These are phyloP conservation scores for Eucalyptus sp. DNA, from an alignment of 345 rosid species.

Conservation along the genomic window DNA sequence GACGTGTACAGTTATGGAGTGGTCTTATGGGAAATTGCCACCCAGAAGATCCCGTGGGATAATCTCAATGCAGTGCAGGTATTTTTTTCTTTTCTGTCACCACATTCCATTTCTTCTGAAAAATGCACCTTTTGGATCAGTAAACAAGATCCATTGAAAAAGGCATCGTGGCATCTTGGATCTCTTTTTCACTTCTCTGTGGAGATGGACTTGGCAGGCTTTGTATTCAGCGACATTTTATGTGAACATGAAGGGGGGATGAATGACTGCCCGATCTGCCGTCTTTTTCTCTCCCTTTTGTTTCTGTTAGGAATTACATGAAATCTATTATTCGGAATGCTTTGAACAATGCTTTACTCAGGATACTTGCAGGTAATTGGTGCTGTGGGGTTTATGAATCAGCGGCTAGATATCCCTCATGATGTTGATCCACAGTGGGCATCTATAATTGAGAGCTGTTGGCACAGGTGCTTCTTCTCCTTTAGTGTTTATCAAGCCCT, in stretches of 20 bases:
- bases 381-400: conserved; percentile 98
- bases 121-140: not conserved
- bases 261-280: not conserved
- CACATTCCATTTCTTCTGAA: not conserved
- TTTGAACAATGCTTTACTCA: conserved; percentile 6
- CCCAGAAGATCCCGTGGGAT: conserved; percentile 98
- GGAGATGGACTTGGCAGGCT: not conserved
- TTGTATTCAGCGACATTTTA: not conserved
- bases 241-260: not conserved
- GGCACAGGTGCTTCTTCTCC: conserved; percentile 55
- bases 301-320: not conserved
- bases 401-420: conserved; percentile 75
- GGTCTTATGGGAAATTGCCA: conserved; percentile 88
- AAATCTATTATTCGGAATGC: not conserved
- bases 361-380: conserved; percentile 70
- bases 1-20: conserved; percentile 96
- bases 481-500: not conserved
- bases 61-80: conserved; percentile 97
- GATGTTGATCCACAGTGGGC: conserved; percentile 79
- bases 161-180: not conserved
- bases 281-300: not conserved
- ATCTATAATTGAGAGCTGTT: conserved; percentile 80
- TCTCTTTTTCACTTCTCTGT: not conserved
- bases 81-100: not conserved
- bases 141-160: not conserved